Conservation (phyloP, 139 green algal genomes). For the Trebouxia sp. region DNA sequence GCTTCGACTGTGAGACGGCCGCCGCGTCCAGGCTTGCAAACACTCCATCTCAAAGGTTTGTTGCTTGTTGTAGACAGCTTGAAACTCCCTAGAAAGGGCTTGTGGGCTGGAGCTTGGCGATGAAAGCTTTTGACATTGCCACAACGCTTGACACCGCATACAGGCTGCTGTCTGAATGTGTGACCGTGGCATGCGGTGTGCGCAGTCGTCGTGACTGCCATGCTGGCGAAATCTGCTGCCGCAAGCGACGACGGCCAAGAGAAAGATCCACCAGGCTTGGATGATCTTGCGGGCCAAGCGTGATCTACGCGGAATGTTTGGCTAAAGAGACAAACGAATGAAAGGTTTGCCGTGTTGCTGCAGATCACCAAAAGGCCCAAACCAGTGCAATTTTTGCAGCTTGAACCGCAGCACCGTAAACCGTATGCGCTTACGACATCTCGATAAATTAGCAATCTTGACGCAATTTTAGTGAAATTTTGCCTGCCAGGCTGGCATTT, state of each 20-base stretch:
- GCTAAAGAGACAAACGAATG: no score
- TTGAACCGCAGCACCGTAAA: neutral
- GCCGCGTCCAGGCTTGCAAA: neutral
- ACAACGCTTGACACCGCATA: neutral
- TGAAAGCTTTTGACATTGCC: neutral
- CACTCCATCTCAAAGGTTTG: neutral
- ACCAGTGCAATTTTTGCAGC: neutral
- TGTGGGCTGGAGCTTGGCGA: neutral
- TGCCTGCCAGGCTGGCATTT: no score
- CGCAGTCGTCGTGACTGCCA: constrained; percentile 1
- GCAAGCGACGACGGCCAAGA: neutral
- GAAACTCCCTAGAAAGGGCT: neutral
- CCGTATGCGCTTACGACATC: no score
- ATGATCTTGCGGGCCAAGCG: neutral
- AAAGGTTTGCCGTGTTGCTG: neutral
- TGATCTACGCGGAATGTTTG: neutral
- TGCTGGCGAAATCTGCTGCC: neutral
- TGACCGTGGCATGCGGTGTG: neutral
- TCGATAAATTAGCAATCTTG: no score
- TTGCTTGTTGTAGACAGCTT: neutral
- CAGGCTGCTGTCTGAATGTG: neutral
- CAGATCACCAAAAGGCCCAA: neutral
- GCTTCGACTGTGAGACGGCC: neutral
- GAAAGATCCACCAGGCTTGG: no score
- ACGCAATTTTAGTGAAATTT: no score